Conservation (phyloP, 805 yeast species). For the Zygoascus bituminiphila region DNA sequence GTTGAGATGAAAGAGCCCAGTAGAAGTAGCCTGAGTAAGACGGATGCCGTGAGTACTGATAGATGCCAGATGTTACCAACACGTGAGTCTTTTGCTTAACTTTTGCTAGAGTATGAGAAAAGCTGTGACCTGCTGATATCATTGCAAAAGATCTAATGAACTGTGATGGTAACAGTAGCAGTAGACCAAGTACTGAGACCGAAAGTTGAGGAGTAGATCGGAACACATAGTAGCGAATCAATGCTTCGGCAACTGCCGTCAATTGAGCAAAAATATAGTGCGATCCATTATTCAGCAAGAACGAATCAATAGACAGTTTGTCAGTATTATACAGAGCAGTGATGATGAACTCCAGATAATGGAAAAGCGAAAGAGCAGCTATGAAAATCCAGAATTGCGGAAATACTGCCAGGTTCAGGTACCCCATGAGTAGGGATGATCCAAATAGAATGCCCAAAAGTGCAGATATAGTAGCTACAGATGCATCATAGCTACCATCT, state of each 20-base stretch:
- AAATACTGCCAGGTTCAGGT: constrained; percentile 5
- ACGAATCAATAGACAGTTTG: constrained; percentile 63
- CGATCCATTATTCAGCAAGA: constrained; percentile 54
- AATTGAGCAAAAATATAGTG: constrained; percentile 52
- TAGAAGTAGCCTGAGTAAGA: constrained; percentile 84
- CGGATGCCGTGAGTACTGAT: constrained; percentile 68
- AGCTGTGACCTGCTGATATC: constrained; percentile 80
- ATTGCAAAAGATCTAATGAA: constrained; percentile 62
- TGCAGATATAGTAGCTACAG: constrained; percentile 25
- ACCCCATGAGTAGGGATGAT: constrained; percentile 8
- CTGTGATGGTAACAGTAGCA: constrained; percentile 54
- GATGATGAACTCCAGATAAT: constrained; percentile 69
- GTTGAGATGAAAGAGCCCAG: constrained; percentile 88
- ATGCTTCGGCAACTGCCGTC: constrained; percentile 44
- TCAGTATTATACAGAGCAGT: constrained; percentile 68
- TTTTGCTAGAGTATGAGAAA: constrained; percentile 69
- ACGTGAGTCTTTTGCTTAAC: constrained; percentile 46
- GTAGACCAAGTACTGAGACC: constrained; percentile 39
- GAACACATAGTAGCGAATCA: constrained; percentile 35
- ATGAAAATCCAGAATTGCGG: constrained; percentile 41
- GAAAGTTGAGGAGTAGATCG: constrained; percentile 25
- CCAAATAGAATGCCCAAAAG: constrained; percentile 24
- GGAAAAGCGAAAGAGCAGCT: constrained; percentile 52
- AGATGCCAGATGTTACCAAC: constrained; percentile 69
- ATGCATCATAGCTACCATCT: constrained; percentile 15